Evolutionary conservation across 1,284 basidiomycete genomes (phyloP).

Genomic region (Cystobasidium slooffiae): DNA sequence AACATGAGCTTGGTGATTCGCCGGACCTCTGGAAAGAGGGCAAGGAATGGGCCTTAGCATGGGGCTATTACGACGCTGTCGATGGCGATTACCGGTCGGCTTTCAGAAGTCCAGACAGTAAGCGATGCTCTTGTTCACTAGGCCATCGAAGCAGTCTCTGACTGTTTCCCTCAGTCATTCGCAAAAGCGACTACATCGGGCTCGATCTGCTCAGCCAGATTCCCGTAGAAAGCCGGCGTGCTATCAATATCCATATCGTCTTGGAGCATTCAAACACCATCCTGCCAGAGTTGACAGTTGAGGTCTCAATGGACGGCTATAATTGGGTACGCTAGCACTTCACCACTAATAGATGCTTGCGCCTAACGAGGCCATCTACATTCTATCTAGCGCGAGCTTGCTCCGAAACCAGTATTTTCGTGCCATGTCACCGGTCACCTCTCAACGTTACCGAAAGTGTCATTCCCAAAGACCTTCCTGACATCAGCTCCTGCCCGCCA

Average conservation of each 20-base stretch:
- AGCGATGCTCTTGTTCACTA: slow-evolving; percentile 11
- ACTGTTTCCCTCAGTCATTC: slow-evolving; percentile 43
- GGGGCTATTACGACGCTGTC: slow-evolving; percentile 49
- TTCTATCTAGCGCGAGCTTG: not conserved
- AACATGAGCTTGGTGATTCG: slow-evolving; percentile 44
- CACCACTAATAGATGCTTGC: not conserved
- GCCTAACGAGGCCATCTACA: not conserved
- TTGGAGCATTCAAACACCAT: slow-evolving; percentile 47
- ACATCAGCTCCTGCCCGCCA: slow-evolving; percentile 31
- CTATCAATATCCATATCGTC: slow-evolving; percentile 41
- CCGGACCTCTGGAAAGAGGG: slow-evolving; percentile 45
- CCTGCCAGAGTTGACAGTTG: slow-evolving; percentile 21
- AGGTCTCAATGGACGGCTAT: slow-evolving; percentile 49
- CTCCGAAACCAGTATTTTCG: slow-evolving; percentile 6
- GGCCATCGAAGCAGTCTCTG: not conserved
- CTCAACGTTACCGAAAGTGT: slow-evolving; percentile 42
- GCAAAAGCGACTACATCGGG: slow-evolving; percentile 51
- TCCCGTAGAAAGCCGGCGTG: slow-evolving; percentile 31
- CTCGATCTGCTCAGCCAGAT: slow-evolving; percentile 48
- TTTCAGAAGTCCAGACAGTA: slow-evolving; percentile 51
- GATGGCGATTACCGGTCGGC: slow-evolving; percentile 50
- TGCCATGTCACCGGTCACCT: slow-evolving; percentile 35
- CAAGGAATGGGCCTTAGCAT: slow-evolving; percentile 47
- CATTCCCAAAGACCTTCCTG: slow-evolving; percentile 45
- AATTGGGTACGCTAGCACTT: slow-evolving; percentile 47